Percentiles rank a stretch among this genome's conserved stretches.
These are phyloP conservation scores for Batkoa obscura DNA, from an alignment of 371 early-diverging fungal species.

Conservation along the genomic window DNA sequence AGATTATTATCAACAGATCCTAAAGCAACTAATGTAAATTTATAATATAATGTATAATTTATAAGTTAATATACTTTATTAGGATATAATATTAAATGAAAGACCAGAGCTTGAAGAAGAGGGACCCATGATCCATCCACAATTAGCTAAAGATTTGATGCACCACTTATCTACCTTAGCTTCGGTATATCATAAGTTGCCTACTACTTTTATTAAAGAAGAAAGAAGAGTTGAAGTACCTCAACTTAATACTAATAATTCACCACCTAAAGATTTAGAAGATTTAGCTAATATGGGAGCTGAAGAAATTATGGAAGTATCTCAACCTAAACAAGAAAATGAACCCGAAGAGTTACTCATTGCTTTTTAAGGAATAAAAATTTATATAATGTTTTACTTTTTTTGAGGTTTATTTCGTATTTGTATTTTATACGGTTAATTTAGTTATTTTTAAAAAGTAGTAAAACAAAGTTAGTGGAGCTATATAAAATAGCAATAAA, in stretches of 20 bases:
- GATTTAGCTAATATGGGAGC: not conserved
- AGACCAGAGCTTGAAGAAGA: not conserved
- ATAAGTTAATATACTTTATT: not conserved
- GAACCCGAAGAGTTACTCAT: constrained; percentile 7
- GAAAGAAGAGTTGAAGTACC: constrained; percentile 5
- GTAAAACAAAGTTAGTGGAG: too few relatives aligned
- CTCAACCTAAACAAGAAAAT: not conserved
- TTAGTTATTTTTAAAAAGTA: too few relatives aligned
- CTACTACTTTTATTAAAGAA: constrained; percentile 38
- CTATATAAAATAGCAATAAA: too few relatives aligned
- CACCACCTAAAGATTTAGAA: not conserved
- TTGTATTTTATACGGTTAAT: too few relatives aligned
- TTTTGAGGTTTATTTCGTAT: too few relatives aligned
- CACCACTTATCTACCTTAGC: constrained; percentile 71
- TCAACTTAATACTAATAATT: too few relatives aligned
- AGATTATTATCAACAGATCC: constrained; percentile 85
- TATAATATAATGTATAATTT: not conserved
- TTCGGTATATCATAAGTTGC: constrained; percentile 85
- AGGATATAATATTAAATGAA: constrained; percentile 2
- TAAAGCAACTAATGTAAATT: constrained; percentile 44
- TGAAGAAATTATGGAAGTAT: not conserved
- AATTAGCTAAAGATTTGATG: constrained; percentile 42
- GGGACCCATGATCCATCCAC: not conserved
- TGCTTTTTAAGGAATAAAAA: constrained; percentile 7
- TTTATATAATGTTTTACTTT: too few relatives aligned